Evolutionary conservation across 768 basidiomycete genomes (phyloP).

Genomic region (Butyriboletus loyo): DNA sequence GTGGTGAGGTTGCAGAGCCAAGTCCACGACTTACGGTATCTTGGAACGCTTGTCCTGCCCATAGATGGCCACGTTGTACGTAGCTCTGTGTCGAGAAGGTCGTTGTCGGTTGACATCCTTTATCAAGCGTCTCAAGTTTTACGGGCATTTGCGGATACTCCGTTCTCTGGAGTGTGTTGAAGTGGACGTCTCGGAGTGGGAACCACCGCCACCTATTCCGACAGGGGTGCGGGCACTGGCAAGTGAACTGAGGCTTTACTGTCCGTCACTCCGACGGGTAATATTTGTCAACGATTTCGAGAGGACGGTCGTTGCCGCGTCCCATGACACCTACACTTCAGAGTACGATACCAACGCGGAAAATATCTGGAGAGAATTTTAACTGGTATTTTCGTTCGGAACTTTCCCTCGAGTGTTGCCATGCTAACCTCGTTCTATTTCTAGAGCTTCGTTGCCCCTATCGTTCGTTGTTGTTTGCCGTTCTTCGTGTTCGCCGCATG

Average conservation of each 20-base stretch:
- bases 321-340: slow-evolving; percentile 29
- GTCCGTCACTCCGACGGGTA: slow-evolving; percentile 46
- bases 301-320: slow-evolving; percentile 44
- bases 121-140: slow-evolving; percentile 57
- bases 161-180: slow-evolving; percentile 52
- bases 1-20: slow-evolving; percentile 37
- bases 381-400: slow-evolving; percentile 13
- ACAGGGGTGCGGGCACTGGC: slow-evolving; percentile 57
- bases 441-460: slow-evolving; percentile 1
- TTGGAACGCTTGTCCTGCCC: slow-evolving; percentile 65
- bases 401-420: background rate
- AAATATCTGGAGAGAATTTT: slow-evolving; percentile 33
- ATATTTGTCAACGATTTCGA: slow-evolving; percentile 67
- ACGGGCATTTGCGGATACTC: slow-evolving; percentile 55
- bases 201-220: slow-evolving; percentile 50
- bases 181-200: slow-evolving; percentile 65
- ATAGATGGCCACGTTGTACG: slow-evolving; percentile 37
- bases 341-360: slow-evolving; percentile 27
- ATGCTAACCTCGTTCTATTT: slow-evolving; percentile 1
- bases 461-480: slow-evolving; percentile 4
- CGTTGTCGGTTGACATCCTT: slow-evolving; percentile 1
- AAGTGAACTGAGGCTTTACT: slow-evolving; percentile 60
- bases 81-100: slow-evolving; percentile 15
- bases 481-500: slow-evolving; percentile 18
- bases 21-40: slow-evolving; percentile 46